Conservation (phyloP, 257 asterid genomes). For the Nicotiana knightiana region DNA sequence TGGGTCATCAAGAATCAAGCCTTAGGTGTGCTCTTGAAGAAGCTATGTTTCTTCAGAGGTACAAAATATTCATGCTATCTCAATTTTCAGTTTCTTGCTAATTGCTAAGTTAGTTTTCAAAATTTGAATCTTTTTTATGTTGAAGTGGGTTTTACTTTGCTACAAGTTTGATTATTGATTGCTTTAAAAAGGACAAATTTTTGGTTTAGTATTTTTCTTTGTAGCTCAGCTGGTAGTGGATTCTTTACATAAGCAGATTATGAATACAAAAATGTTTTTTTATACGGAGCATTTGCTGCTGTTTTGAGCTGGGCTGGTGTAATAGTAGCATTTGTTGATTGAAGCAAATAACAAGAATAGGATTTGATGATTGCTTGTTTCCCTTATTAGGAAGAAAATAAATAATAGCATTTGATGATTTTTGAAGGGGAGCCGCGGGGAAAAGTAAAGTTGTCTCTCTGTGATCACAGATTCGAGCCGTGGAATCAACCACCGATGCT, state of each 20-base stretch:
- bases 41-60: slow-evolving; percentile 80
- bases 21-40: slow-evolving; percentile 99
- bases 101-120: neutral
- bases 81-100: neutral
- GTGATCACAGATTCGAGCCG: too few relatives aligned
- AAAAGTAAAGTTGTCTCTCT: too few relatives aligned
- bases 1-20: slow-evolving; percentile 99
- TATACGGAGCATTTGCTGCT: neutral
- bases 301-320: neutral
- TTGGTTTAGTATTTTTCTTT: neutral
- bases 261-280: neutral
- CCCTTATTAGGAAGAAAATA: too few relatives aligned
- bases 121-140: neutral
- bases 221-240: neutral
- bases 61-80: neutral
- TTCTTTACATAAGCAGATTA: neutral
- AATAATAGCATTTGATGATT: too few relatives aligned
- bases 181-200: neutral
- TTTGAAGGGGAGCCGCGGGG: too few relatives aligned
- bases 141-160: neutral
- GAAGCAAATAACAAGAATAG: neutral
- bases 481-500: too few relatives aligned
- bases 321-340: neutral
- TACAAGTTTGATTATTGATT: neutral
- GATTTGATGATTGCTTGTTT: neutral